Base-by-base conservation (phyloP, 129 eudicot genomes). In the Calendula officinalis region DNA sequence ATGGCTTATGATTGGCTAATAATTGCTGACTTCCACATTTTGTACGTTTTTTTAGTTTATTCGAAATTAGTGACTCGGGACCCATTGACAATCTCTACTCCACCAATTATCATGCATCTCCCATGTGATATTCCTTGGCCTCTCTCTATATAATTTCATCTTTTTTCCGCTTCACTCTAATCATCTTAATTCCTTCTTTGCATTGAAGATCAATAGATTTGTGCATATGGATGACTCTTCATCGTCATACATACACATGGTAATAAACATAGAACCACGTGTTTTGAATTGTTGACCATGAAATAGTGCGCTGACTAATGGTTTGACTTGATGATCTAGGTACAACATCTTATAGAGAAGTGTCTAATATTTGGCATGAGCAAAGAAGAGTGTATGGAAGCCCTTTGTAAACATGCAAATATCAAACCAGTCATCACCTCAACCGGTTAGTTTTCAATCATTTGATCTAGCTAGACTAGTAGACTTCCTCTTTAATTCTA, bases 361-460 rank as follows among this genome's bases (percentile, higher is more conserved):
- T 85, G 94, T 74, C 70, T 82, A 77, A 82, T 79, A 71, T 82
- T 82, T 59, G 72, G 78, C 53, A 85, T 85, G 94, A 79, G 66
- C 30, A 85, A 82, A 82, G 88, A 85, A 62, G 94, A 85, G 76
- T 82, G 94, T 88, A 70, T 85, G 68, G 88, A 82, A 71, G 85
- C 88, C 71, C 78, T 85, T 55, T 79, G 64, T 38, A 85, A 85
- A 62, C 88, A 85, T 82, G 88, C 88, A 57, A 85, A 76, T 30
- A 85, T 85, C 56, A 67, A 81, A 43, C 75, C 92, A 3, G 88
- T 85, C 66, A 85, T 85, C 69, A 82, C 94, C 42, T 82, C 88
- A 6, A 85, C 88, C 10, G 83, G 94, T 79, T 58, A 63, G 75
- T 72, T 56, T 22, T 3, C 41, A 47, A 33, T 37, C 33, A 5